Base-by-base conservation (phyloP, 495 filamentous ascomycete genomes). In the Penicillium herquei region DNA sequence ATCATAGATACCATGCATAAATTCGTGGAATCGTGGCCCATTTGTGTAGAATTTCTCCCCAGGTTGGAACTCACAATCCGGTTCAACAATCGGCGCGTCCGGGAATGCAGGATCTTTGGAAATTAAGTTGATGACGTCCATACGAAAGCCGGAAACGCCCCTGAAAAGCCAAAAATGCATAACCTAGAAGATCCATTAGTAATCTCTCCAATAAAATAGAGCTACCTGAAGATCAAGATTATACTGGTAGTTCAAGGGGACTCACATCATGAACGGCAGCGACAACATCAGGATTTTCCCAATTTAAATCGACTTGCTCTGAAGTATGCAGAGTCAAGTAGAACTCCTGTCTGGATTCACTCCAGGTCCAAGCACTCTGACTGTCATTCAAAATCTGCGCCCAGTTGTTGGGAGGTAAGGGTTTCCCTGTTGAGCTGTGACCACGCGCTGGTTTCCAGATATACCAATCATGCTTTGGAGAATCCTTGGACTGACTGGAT, bases 351-450 rank as follows among this genome's bases (percentile, higher is more conserved):
- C 76, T 80, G 9, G 51, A 48, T 51, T 79, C 76, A 49, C 81
- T 78, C 70, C 71, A 84, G 30, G 72, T 72, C 80, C 81, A 84
- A 0, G 77, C 79, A 41, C 70, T 76, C 6, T 18, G 17, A 11
- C 78, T 80, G 21, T 26, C 21, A 26, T 26, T 26, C 21, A 85
- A 81, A 18, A 77, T 73, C 52, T 69, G 66, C 26, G 74, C 71
- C 79, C 81, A 86, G 62, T 86, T 86, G 52, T 82, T 86, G 0
- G 83, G 83, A 0, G 81, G 81, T 14, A 64, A 60, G 5, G 77
- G 73, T 6, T 72, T 74, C 12, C 83, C 82, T n/a, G 74, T 53
- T 1, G 60, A 55, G 50, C 81, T 76, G 51, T 77, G 76, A 26
- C 4, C 21, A 11, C 3, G 21, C 0, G 81, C 65, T 9, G 72